These are phyloP conservation scores for Jacaranda mimosifolia DNA, from an alignment of 257 asterid species.

Conservation along the genomic window DNA sequence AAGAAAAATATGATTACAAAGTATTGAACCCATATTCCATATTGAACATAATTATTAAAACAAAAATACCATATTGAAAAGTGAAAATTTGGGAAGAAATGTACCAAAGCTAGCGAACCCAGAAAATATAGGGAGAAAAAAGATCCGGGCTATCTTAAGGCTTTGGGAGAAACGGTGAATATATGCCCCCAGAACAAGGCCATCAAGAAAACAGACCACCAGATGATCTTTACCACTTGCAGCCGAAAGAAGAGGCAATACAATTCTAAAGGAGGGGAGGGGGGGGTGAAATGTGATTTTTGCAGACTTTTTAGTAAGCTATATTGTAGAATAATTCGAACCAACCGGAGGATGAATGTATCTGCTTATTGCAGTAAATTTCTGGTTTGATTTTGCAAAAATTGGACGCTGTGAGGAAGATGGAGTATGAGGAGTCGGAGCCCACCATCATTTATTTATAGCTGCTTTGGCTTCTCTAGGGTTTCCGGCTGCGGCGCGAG, in stretches of 20 bases:
- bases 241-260: constrained; percentile 68
- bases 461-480: not conserved
- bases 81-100: constrained; percentile 17
- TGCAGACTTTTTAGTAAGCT: not conserved
- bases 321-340: too few species aligned
- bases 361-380: too few species aligned
- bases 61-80: not conserved
- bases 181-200: constrained; percentile 72
- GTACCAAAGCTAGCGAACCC: constrained; percentile 50
- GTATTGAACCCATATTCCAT: not conserved
- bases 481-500: not conserved
- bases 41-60: not conserved
- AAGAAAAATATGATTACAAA: too few species aligned
- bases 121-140: constrained; percentile 21
- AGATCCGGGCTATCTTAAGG: constrained; percentile 30
- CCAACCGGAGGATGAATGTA: not conserved
- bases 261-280: not conserved
- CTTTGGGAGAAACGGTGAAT: constrained; percentile 28
- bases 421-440: not conserved
- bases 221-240: constrained; percentile 47
- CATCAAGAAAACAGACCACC: constrained; percentile 48
- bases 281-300: not conserved
- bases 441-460: not conserved
- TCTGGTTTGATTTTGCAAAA: too few species aligned
- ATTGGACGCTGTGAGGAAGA: not conserved